Evolutionary conservation across 2,329 filamentous ascomycete species (phyloP), one percentile per base, ranked within the genome.

Genomic region (Colletotrichum lini): DNA sequence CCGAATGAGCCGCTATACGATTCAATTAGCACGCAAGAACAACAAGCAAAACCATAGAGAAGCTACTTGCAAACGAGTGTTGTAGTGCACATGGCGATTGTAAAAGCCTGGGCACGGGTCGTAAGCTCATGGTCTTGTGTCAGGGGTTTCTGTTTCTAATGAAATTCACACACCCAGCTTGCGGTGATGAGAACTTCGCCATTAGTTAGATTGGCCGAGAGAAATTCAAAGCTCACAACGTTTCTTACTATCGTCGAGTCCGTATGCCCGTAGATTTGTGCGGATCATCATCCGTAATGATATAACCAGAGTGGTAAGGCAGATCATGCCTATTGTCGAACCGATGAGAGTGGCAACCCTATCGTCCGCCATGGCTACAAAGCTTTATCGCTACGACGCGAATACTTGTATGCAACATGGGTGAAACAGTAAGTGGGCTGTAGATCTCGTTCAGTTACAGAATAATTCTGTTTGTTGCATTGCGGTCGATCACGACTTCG

Each of bases 261-360:
- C 67, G 26, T 35, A 66, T 8, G 61, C 60, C 18, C 54, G 59
- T 2, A 70, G 13, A 10, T 40, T 70, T 35, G 40, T 16, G 10
- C 67, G 57, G 3, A 70, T 26, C 2, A 38, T 54, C 4, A 70
- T 65, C 1, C 67, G 67, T 47, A 60, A 40, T 13, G 62, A 70
- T 7, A 70, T 49, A 16, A 38, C 67, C n/a, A 70, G 38, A 8
- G 67, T 70, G 4, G 67, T 70, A 47, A 66, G 16, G n/a, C 67
- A 70, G 38, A 70, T 70, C 67, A 70, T 70, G 30, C 61, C 49
- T 23, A 54, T 45, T 1, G 67, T 70, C 16, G 67, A 45, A 35
- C 67, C 67, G 8, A 66, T 42, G 6, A 70, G 7, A 9, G 47
- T 18, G 5, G 13, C 62, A n/a, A 35, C 62, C 56, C 60, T 49